Base-by-base conservation (phyloP, 495 filamentous ascomycete species). In the Parachaetomium inaequale region DNA sequence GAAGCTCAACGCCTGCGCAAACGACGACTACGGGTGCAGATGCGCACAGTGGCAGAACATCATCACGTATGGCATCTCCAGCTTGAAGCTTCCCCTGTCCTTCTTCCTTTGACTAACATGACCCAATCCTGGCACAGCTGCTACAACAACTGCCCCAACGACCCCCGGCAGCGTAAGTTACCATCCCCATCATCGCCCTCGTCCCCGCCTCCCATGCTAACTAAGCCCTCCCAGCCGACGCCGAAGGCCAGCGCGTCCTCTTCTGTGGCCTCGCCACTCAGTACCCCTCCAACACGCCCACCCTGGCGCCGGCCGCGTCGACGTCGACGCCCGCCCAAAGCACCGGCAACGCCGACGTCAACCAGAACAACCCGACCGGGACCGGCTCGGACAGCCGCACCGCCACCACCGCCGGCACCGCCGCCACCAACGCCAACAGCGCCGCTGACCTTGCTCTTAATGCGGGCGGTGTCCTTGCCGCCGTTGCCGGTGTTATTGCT, bases 141-240 rank as follows among this genome's bases (percentile, higher is more conserved):
- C 75, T 81, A 72, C 68, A 75, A 78, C 73, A 79, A 79, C 76
- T 81, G 78, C 69, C 78, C 78, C 58, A 72, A 76, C 68, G 76
- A 81, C 57, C 32, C 55, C 47, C 70, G 74, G 6, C 31, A 43
- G 7, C 21, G 71, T 73, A 60, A 57, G 70, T 52, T 43, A 25
- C 34, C 21, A 10, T 19, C 26, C n/a, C n/a, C 19, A 25, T 7
- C 17, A 11, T 8, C 14, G 11, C 36, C 10, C 8, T 3, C 15
- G 14, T 14, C 43, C 12, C 4, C 12, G 7, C 45, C 3, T 14
- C 23, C 34, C 17, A 7, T 31, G 19, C 51, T 32, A 21, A 58
- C 43, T 2, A 36, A 1, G 5, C 47, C 43, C 28, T n/a, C 26
- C 25, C 47, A 58, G 57, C 63, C 32, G 58, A 42, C 21, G 52